phyloP scores from a whole-genome alignment of 2,329 filamentous ascomycete genomes.

The Cordyceps tenuipes region DNA sequence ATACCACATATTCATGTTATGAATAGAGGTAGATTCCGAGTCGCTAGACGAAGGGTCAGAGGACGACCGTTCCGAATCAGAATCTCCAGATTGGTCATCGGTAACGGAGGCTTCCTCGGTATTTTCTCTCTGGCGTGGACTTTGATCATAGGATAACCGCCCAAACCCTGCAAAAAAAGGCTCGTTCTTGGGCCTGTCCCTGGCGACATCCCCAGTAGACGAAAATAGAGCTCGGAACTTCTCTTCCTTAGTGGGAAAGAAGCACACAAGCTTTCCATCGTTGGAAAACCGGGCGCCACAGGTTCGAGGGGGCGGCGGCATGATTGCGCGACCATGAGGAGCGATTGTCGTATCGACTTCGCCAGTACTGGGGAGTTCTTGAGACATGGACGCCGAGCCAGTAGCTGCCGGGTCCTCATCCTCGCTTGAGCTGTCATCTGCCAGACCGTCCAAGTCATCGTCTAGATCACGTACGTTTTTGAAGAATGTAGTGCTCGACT shows the following conservation, averaged over 20 bases:
- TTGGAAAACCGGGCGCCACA: conserved; percentile 55
- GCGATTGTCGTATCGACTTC: conserved; percentile 47
- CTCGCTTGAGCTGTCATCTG: conserved; percentile 77
- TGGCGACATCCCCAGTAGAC: conserved; percentile 35
- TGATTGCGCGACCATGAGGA: conserved; percentile 43
- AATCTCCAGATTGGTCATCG: conserved; percentile 37
- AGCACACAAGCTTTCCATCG: conserved; percentile 56
- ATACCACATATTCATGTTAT: conserved; percentile 51
- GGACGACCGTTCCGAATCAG: conserved; percentile 39
- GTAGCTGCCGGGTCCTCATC: conserved; percentile 49
- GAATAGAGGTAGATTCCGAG: conserved; percentile 56
- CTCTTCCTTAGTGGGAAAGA: conserved; percentile 61
- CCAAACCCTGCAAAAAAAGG: conserved; percentile 51
- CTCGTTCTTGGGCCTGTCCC: conserved; percentile 43
- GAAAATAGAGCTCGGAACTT: conserved; percentile 44
- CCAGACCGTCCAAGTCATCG: conserved; percentile 46
- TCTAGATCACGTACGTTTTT: conserved; percentile 57
- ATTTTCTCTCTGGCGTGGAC: conserved; percentile 36
- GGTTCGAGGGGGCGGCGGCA: conserved; percentile 46
- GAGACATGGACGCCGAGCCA: conserved; percentile 51
- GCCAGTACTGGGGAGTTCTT: conserved; percentile 47
- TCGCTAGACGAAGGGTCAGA: conserved; percentile 47
- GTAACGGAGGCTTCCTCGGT: conserved; percentile 43
- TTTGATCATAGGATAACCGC: conserved; percentile 43
- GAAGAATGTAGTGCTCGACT: conserved; percentile 52